Conservation (phyloP, 345 rosid species). For the Syzygium grande region DNA sequence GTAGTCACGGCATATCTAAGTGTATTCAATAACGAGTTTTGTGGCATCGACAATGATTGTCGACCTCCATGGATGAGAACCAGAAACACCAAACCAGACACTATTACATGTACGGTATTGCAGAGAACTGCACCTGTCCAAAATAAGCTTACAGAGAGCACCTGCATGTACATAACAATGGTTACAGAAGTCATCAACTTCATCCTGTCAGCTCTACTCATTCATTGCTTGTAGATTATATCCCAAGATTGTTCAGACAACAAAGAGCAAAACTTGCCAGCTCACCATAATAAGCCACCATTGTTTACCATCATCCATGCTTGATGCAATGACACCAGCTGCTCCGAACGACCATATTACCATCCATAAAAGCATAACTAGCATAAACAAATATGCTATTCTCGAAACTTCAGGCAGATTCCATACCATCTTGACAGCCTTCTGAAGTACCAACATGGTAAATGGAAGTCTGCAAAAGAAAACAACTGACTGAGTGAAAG, state of each 20-base stretch:
- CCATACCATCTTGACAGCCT: slow-evolving; percentile 85
- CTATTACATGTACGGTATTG: slow-evolving; percentile 93
- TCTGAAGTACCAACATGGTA: slow-evolving; percentile 77
- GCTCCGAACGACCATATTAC: slow-evolving; percentile 86
- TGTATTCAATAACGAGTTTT: slow-evolving; percentile 57
- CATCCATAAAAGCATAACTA: slow-evolving; percentile 84
- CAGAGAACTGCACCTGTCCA: slow-evolving; percentile 98
- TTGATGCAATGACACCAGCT: slow-evolving; percentile 87
- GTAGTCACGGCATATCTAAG: slow-evolving; percentile 79
- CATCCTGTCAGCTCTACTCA: slow-evolving; percentile 2
- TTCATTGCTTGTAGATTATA: neutral
- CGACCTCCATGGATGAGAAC: slow-evolving; percentile 81
- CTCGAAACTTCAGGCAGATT: slow-evolving; percentile 80
- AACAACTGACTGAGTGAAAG: neutral
- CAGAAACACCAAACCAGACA: slow-evolving; percentile 87
- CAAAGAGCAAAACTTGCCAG: slow-evolving; percentile 77
- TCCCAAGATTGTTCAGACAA: neutral
- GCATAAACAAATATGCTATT: slow-evolving; percentile 72
- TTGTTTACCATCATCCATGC: slow-evolving; percentile 50
- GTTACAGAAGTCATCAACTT: slow-evolving; percentile 6
- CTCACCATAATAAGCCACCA: slow-evolving; percentile 99
- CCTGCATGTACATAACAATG: slow-evolving; percentile 32
- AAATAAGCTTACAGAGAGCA: slow-evolving; percentile 83
- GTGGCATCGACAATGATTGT: slow-evolving; percentile 70
- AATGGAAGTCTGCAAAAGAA: slow-evolving; percentile 69